These are phyloP conservation scores for Stagonosporopsis chrysanthemi DNA, from an alignment of 2,329 filamentous ascomycete genomes.

Conservation along the genomic window DNA sequence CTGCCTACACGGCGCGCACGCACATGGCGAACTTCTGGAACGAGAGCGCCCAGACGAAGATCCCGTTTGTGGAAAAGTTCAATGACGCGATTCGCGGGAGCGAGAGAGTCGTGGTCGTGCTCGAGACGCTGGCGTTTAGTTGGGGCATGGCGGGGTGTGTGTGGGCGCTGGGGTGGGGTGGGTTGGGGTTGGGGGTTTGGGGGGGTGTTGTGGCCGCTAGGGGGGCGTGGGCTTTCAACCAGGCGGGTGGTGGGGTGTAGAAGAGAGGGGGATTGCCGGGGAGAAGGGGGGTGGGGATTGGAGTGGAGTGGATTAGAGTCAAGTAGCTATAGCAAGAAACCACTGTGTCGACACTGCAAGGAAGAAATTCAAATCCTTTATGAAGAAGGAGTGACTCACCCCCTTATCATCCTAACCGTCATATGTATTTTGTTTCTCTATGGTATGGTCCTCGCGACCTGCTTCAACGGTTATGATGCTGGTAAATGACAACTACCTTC, in stretches of 20 bases:
- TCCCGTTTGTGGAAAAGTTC: conserved; percentile 48
- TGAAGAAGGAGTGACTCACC: neutral
- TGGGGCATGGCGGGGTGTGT: conserved; percentile 32
- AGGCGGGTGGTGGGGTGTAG: conserved; percentile 4
- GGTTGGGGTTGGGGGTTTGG: conserved; percentile 15
- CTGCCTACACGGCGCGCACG: conserved; percentile 23
- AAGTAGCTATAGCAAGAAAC: too few relatives aligned
- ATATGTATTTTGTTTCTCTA: conserved; percentile 18
- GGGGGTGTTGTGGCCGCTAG: conserved; percentile 9
- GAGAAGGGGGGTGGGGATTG: too few relatives aligned
- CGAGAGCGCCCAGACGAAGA: conserved; percentile 37
- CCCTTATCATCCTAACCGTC: conserved; percentile 10
- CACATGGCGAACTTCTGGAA: conserved; percentile 49
- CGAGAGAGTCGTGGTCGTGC: conserved; percentile 35
- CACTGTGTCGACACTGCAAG: too few relatives aligned
- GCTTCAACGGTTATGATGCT: conserved; percentile 21
- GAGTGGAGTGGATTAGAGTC: too few relatives aligned
- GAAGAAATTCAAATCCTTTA: too few relatives aligned
- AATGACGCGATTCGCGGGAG: conserved; percentile 48
- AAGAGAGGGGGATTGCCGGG: neutral
- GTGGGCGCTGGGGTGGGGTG: conserved; percentile 26
- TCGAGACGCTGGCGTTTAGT: conserved; percentile 28
- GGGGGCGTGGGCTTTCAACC: conserved; percentile 1
- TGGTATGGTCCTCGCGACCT: conserved; percentile 16
- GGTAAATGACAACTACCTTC: neutral